A percentile compares a stretch with the other conserved stretches of the same genome.
These are phyloP conservation scores for Hygrophila difformis DNA, from an alignment of 257 asterid genomes.

Conservation along the genomic window DNA sequence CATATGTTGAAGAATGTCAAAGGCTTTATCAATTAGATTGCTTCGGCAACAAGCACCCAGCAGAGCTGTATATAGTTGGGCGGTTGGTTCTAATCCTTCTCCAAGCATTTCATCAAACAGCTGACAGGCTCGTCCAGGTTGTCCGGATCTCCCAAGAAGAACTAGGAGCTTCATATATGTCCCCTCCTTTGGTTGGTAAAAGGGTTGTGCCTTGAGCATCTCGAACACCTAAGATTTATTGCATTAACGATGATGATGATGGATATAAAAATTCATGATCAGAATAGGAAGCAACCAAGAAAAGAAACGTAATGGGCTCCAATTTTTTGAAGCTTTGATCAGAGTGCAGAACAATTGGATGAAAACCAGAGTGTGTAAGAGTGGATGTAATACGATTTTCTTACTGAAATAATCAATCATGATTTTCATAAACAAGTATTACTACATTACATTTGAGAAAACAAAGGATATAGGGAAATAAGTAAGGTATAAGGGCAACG, in stretches of 20 bases:
- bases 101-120: conserved; percentile 74
- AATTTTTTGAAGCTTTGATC: no score
- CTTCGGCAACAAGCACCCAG: conserved; percentile 70
- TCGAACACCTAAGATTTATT: conserved; percentile 55
- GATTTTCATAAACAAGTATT: no score
- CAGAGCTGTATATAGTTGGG: conserved; percentile 72
- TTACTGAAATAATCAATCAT: no score
- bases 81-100: conserved; percentile 67
- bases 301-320: no score
- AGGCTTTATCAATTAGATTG: conserved; percentile 63
- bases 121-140: conserved; percentile 65
- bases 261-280: neutral
- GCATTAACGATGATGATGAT: neutral
- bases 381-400: no score
- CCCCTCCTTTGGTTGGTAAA: conserved; percentile 82
- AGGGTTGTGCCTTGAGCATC: conserved; percentile 70
- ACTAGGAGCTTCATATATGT: conserved; percentile 84
- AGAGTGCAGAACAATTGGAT: no score
- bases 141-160: conserved; percentile 84
- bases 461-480: no score
- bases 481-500: no score
- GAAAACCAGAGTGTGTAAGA: no score
- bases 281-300: no score
- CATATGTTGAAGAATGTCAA: conserved; percentile 55
- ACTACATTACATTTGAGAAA: no score